A percentile compares a stretch with the other conserved stretches of the same genome.
phyloP scores from a whole-genome alignment of 257 asterid species.

The Solanum megistacrolobum region DNA sequence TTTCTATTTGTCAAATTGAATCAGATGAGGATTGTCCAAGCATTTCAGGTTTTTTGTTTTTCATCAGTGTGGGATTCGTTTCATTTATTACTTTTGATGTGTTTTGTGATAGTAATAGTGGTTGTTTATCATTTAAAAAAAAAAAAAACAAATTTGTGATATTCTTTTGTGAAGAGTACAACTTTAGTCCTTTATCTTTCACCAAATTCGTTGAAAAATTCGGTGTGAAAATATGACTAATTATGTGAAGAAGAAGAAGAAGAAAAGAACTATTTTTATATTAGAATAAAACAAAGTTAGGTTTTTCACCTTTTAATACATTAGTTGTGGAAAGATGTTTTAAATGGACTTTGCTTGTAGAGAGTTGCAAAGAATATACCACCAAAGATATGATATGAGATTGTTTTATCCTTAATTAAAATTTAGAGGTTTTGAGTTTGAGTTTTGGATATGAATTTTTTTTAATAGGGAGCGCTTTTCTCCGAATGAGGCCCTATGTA shows the following conservation, averaged over 20 bases:
- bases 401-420: too few relatives aligned
- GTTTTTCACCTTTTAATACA: slow-evolving; percentile 16
- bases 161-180: not conserved
- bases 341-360: slow-evolving; percentile 40
- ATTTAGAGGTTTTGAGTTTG: too few relatives aligned
- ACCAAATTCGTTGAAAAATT: slow-evolving; percentile 28
- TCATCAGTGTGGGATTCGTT: not conserved
- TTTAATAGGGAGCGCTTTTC: accelerated
- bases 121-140: too few relatives aligned
- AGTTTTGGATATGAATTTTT: too few relatives aligned
- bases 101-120: not conserved
- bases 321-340: slow-evolving; percentile 9
- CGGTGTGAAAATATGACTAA: slow-evolving; percentile 39
- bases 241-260: not conserved
- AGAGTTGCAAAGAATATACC: slow-evolving; percentile 31
- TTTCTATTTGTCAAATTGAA: not conserved
- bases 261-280: not conserved
- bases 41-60: not conserved
- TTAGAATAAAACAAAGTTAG: slow-evolving; percentile 15
- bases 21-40: not conserved
- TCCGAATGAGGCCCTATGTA: too few relatives aligned
- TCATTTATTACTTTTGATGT: not conserved
- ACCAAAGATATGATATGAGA: not conserved
- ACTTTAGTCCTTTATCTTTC: not conserved
- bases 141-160: too few relatives aligned